Evolutionary conservation across 768 basidiomycete genomes (phyloP).

Genomic region (Crassisporium funariophilum): DNA sequence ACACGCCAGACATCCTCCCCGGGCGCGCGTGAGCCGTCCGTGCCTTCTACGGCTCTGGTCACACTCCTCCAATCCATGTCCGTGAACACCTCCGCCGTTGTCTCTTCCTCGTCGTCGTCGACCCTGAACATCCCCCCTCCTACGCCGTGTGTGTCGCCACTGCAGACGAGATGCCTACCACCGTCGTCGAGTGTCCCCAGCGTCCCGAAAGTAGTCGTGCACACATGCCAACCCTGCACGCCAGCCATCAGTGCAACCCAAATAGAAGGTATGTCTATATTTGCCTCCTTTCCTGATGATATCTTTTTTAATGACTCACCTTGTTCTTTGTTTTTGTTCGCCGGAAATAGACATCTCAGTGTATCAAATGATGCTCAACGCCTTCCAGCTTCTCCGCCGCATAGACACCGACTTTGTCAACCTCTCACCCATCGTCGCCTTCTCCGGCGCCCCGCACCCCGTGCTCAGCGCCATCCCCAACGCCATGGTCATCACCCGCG

Average conservation of each 20-base stretch:
- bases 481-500: conserved; percentile 52
- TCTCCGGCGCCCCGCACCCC: conserved; percentile 37
- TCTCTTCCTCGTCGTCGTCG: conserved; percentile 8
- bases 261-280: conserved; percentile 58
- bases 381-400: conserved; percentile 61
- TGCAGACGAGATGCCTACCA: conserved; percentile 37
- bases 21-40: conserved; percentile 21
- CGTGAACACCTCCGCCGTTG: conserved; percentile 36
- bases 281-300: conserved; percentile 1
- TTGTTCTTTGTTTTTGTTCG: conserved; percentile 9
- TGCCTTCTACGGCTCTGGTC: conserved; percentile 30
- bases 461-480: conserved; percentile 36
- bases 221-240: conserved; percentile 62
- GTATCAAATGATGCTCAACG: conserved; percentile 66
- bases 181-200: too few species aligned
- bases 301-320: conserved; percentile 8
- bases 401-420: conserved; percentile 83
- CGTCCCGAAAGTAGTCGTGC: conserved; percentile 49
- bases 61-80: conserved; percentile 44
- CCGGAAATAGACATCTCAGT: conserved; percentile 63
- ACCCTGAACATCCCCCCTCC: conserved; percentile 21
- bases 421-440: conserved; percentile 56
- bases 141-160: conserved; percentile 41
- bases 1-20: conserved; percentile 24
- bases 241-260: conserved; percentile 69